Conservation (phyloP, 2,329 filamentous ascomycete species). For the Penicillium sp. region DNA sequence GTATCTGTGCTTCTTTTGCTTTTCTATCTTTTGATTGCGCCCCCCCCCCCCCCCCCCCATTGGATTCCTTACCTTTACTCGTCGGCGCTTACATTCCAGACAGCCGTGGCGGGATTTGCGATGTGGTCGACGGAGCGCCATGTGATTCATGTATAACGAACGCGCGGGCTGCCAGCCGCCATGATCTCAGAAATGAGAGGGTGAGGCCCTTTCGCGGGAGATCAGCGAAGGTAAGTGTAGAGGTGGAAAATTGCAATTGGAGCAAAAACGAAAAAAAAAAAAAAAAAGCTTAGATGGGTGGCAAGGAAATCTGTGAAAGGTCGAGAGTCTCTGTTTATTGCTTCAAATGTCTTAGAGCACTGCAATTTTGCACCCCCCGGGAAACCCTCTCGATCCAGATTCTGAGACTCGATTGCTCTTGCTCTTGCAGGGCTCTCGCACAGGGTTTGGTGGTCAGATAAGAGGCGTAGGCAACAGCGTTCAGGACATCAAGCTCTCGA, state of each 20-base stretch:
- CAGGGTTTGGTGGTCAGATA: background rate
- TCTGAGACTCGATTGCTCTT: too few relatives aligned
- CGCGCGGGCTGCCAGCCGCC: constrained; percentile 1
- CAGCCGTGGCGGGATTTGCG: constrained; percentile 34
- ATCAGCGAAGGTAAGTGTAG: background rate
- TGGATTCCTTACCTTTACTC: constrained; percentile 26
- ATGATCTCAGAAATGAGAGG: constrained; percentile 5
- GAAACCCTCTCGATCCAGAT: too few relatives aligned
- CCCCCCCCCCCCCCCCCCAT: too few relatives aligned
- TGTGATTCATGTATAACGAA: constrained; percentile 12
- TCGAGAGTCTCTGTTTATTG: too few relatives aligned
- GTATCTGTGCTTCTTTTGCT: too few relatives aligned
- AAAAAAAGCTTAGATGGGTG: background rate
- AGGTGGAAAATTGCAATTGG: background rate
- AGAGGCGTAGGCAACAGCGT: constrained; percentile 20
- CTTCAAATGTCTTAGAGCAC: too few relatives aligned
- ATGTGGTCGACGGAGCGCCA: constrained; percentile 32
- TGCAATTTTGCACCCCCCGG: too few relatives aligned
- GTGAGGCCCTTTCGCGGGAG: background rate
- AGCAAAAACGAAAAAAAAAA: background rate
- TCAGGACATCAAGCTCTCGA: background rate
- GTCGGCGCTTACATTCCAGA: constrained; percentile 29
- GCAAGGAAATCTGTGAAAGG: too few relatives aligned
- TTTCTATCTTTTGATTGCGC: too few relatives aligned
- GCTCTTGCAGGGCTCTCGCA: too few relatives aligned